Conservation (phyloP, 2,329 filamentous ascomycete genomes). For the Cladophialophora bantiana region DNA sequence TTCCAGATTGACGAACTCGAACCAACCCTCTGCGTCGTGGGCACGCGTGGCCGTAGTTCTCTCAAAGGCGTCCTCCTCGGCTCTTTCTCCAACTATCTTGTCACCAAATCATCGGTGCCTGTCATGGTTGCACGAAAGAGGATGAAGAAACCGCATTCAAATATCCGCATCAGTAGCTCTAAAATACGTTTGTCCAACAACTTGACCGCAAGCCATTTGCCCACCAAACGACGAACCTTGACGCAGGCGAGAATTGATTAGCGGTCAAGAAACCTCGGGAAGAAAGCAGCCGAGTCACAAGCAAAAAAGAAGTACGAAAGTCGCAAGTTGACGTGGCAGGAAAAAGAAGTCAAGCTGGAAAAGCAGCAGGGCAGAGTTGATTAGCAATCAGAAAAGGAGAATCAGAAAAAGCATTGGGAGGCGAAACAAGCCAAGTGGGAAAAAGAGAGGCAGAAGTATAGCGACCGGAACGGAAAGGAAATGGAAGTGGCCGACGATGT, state of each 20-base stretch:
- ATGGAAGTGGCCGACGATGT: background rate
- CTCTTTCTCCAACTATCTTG: constrained; percentile 96
- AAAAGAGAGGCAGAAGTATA: background rate
- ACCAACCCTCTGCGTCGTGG: constrained; percentile 90
- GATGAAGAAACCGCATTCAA: constrained; percentile 69
- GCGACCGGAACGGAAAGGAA: background rate
- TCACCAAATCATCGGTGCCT: constrained; percentile 93
- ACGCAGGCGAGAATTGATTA: constrained; percentile 41
- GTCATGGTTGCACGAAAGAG: constrained; percentile 98
- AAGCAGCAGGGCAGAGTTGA: constrained; percentile 4
- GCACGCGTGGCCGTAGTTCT: constrained; percentile 87
- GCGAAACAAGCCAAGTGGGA: constrained; percentile 7
- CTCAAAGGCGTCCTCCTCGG: constrained; percentile 94
- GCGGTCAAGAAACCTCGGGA: constrained; percentile 1
- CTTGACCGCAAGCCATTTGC: constrained; percentile 50
- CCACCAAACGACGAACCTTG: constrained; percentile 38
- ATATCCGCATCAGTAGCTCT: constrained; percentile 70
- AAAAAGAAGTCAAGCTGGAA: background rate
- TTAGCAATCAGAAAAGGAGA: constrained; percentile 17
- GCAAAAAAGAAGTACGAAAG: background rate
- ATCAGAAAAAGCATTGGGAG: constrained; percentile 7
- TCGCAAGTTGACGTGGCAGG: background rate
- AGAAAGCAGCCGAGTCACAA: background rate
- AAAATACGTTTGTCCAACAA: constrained; percentile 81
- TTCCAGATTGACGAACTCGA: constrained; percentile 83